phyloP scores from a whole-genome alignment of 768 basidiomycete genomes.

The Rhizopogon vinicolor region DNA sequence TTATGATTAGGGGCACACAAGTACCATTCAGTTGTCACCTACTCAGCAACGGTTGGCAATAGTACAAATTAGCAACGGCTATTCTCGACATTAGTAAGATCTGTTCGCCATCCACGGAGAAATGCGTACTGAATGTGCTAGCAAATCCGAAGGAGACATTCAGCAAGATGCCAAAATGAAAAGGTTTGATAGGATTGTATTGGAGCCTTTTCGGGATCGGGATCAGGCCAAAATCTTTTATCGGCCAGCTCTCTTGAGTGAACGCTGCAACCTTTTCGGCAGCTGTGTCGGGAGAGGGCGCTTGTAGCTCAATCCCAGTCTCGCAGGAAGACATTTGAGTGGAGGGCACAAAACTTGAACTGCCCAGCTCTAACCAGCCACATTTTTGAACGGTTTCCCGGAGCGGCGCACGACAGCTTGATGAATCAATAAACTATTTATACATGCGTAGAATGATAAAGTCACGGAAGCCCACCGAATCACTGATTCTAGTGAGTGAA shows the following conservation, averaged over 20 bases:
- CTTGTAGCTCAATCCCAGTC: neutral
- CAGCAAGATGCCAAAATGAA: conserved; percentile 46
- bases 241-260: neutral
- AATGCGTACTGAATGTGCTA: conserved; percentile 38
- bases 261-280: neutral
- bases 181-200: conserved; percentile 46
- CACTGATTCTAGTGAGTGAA: no score
- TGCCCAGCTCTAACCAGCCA: no score
- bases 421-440: no score
- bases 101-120: neutral
- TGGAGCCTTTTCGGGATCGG: conserved; percentile 57
- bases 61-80: conserved; percentile 79
- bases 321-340: conserved; percentile 12
- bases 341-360: neutral
- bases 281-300: neutral
- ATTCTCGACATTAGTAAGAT: neutral
- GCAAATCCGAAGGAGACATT: conserved; percentile 64
- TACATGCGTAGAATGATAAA: no score
- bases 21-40: conserved; percentile 14
- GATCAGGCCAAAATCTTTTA: conserved; percentile 55
- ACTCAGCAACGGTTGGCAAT: conserved; percentile 79
- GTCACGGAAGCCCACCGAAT: no score
- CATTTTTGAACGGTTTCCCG: no score
- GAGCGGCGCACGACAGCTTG: no score
- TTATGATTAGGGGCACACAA: neutral